These are phyloP conservation scores for Phoma sp. DNA, from an alignment of 2,329 filamentous ascomycete species.

Conservation along the genomic window DNA sequence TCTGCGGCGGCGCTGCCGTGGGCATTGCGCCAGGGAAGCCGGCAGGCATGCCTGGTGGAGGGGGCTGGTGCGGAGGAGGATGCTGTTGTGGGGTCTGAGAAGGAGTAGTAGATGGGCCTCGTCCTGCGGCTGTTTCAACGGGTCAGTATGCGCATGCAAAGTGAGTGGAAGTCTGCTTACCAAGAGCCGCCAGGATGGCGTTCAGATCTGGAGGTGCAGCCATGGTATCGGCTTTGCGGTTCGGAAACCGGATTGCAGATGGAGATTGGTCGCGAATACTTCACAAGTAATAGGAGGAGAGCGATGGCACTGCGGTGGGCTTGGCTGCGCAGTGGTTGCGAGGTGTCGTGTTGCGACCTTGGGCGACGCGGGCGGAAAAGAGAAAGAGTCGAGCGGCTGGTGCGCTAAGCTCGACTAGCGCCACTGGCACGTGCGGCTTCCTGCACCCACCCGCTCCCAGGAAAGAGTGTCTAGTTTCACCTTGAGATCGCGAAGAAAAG, in stretches of 20 bases:
- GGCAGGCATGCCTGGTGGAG: slow-evolving; percentile 53
- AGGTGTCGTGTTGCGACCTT: slow-evolving; percentile 23
- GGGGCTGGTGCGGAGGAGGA: slow-evolving; percentile 50
- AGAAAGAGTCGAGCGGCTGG: slow-evolving; percentile 17
- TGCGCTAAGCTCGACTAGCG: slow-evolving; percentile 8
- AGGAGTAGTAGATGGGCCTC: slow-evolving; percentile 56
- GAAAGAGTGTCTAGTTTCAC: not conserved
- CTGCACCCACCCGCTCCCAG: slow-evolving; percentile 7
- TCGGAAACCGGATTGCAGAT: not conserved
- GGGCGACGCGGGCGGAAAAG: slow-evolving; percentile 21
- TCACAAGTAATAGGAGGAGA: not conserved
- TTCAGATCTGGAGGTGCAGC: slow-evolving; percentile 48
- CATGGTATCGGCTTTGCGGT: slow-evolving; percentile 33
- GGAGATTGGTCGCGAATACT: slow-evolving; percentile 3
- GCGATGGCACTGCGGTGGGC: slow-evolving; percentile 2
- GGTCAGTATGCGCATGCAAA: slow-evolving; percentile 15
- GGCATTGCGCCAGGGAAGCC: slow-evolving; percentile 54
- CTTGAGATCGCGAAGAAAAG: not conserved
- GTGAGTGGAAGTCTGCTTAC: slow-evolving; percentile 29
- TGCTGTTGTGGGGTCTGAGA: slow-evolving; percentile 55
- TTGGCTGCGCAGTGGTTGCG: slow-evolving; percentile 14
- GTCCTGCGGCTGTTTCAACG: slow-evolving; percentile 52
- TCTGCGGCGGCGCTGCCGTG: slow-evolving; percentile 51
- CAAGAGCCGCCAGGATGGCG: slow-evolving; percentile 49
- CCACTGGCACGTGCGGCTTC: slow-evolving; percentile 8